These are phyloP conservation scores for Striga asiatica DNA, from an alignment of 257 asterid genomes.

Conservation along the genomic window DNA sequence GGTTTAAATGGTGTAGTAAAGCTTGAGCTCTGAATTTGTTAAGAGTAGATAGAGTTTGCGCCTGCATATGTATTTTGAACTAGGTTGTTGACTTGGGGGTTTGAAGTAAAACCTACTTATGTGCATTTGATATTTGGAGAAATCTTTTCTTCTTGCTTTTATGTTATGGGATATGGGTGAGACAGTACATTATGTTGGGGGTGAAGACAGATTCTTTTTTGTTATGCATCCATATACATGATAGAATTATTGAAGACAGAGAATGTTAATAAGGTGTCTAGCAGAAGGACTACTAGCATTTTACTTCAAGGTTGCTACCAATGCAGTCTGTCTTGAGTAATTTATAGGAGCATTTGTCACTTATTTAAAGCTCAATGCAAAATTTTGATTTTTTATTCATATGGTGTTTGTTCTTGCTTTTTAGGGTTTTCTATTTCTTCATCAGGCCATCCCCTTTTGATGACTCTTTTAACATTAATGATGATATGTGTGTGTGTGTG, in stretches of 20 bases:
- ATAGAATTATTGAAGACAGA: background rate
- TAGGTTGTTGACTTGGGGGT: no score
- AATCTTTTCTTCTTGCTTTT: background rate
- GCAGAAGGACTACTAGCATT: background rate
- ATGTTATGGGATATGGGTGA: background rate
- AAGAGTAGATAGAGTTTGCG: no score
- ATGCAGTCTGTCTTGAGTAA: background rate
- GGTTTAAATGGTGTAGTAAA: background rate
- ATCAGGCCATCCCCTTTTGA: background rate
- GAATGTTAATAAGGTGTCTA: background rate
- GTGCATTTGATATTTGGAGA: background rate
- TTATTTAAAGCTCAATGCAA: background rate
- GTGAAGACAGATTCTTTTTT: background rate
- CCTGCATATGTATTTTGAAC: no score
- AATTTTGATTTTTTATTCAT: background rate
- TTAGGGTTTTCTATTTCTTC: slow-evolving; percentile 2
- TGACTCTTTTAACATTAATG: background rate
- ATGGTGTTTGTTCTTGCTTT: background rate
- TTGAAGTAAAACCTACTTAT: no score
- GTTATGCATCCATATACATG: background rate
- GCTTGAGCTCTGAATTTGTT: background rate
- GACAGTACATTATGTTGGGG: background rate
- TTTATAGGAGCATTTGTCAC: background rate
- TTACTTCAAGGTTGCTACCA: background rate
- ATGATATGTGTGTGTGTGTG: no score